phyloP scores from a whole-genome alignment of 192 early-diverging fungal genomes.

The Podila horticola region DNA sequence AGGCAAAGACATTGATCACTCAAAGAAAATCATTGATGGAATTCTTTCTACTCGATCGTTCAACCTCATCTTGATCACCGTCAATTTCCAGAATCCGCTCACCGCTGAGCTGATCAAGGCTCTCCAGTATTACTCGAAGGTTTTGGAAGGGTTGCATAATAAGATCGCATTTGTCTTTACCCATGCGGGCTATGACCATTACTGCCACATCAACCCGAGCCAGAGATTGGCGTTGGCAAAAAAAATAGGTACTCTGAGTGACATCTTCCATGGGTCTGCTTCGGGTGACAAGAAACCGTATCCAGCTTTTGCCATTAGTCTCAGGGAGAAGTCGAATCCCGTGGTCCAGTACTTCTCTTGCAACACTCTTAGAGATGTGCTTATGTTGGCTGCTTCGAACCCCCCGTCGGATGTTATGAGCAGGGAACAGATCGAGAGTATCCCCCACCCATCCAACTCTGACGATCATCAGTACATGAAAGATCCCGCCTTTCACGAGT shows the following conservation, averaged over 20 bases:
- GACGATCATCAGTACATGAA: not conserved
- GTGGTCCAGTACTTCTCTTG: not conserved
- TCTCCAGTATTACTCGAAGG: too few species aligned
- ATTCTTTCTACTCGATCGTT: too few species aligned
- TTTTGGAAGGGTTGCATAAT: too few species aligned
- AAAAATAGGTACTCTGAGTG: not conserved
- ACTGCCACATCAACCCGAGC: not conserved
- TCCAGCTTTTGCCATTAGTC: not conserved
- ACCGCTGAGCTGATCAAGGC: too few species aligned
- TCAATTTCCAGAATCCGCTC: too few species aligned
- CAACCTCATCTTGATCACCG: too few species aligned
- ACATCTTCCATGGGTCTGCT: not conserved
- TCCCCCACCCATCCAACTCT: not conserved
- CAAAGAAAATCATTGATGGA: too few species aligned
- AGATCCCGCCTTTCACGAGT: not conserved
- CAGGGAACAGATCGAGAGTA: not conserved
- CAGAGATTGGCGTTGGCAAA: not conserved
- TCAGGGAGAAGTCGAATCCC: not conserved
- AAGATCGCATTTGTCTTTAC: not conserved
- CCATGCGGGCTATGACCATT: not conserved
- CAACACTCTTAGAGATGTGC: not conserved
- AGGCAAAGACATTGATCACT: too few species aligned
- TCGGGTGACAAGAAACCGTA: too few species aligned
- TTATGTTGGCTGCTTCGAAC: not conserved
- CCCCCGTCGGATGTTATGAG: not conserved